Evolutionary conservation across 2,329 filamentous ascomycete species (phyloP).

Genomic region (Metarhizium brunneum): DNA sequence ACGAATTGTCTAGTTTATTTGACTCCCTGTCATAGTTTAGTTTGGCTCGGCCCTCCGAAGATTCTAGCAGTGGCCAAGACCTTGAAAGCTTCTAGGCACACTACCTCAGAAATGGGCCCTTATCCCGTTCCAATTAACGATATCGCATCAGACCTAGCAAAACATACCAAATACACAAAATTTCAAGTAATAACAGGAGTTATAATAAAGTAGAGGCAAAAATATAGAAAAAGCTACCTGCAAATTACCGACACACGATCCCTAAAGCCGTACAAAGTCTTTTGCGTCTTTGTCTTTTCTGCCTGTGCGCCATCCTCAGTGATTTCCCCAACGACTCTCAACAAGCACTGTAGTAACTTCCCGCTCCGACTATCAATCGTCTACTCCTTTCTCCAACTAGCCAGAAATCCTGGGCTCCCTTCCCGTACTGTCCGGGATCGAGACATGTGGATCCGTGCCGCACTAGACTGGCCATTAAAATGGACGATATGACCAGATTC

Average conservation of each 20-base stretch:
- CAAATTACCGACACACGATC: conserved; percentile 5
- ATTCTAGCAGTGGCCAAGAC: not conserved
- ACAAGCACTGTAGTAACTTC: conserved; percentile 3
- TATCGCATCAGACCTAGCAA: not conserved
- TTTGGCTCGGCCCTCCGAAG: too few relatives aligned
- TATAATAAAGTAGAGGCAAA: not conserved
- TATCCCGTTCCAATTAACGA: not conserved
- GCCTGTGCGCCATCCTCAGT: conserved; percentile 16
- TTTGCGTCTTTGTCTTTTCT: conserved; percentile 15
- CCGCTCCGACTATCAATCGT: conserved; percentile 1
- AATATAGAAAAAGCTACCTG: not conserved
- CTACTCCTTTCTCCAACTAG: conserved; percentile 5
- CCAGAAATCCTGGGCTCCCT: not conserved
- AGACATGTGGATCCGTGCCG: not conserved
- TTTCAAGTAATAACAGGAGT: not conserved
- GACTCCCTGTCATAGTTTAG: conserved; percentile 32
- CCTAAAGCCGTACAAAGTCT: conserved; percentile 17
- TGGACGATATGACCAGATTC: conserved; percentile 82
- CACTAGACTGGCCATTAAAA: conserved; percentile 19
- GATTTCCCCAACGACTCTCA: not conserved
- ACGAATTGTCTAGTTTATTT: conserved; percentile 70
- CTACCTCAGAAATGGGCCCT: too few relatives aligned
- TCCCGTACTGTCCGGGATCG: not conserved
- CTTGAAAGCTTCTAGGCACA: not conserved
- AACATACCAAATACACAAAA: not conserved